Evolutionary conservation across 148 eudicot genomes (phyloP).

Genomic region (Rhododendron simsii): DNA sequence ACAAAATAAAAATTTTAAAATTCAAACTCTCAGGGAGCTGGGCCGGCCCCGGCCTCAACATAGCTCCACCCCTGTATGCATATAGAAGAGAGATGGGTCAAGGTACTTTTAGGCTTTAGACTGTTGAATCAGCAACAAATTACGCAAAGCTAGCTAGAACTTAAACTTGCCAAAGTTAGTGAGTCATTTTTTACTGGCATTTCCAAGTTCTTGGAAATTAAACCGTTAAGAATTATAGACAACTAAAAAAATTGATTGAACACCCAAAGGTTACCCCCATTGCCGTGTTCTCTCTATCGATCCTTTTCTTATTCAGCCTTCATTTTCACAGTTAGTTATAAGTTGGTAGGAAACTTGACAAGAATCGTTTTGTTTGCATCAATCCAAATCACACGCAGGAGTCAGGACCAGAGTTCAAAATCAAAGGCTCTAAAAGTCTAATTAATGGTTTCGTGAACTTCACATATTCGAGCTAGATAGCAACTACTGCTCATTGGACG

Average conservation of each 20-base stretch:
- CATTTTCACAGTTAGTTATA: constrained; percentile 14
- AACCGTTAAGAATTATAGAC: background rate
- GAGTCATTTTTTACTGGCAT: background rate
- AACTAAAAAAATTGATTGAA: background rate
- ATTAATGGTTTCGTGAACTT: background rate
- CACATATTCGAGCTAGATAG: background rate
- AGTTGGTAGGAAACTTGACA: background rate
- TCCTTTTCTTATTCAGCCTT: background rate
- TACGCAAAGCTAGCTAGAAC: background rate
- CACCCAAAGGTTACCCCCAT: background rate
- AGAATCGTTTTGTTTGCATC: background rate
- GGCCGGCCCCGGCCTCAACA: too few species aligned
- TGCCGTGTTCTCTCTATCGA: too few species aligned
- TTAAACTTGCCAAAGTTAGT: background rate
- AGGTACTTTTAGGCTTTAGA: background rate
- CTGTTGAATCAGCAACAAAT: background rate
- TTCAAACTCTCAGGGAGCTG: too few species aligned
- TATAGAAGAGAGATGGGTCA: background rate
- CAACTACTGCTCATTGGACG: background rate
- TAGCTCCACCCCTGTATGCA: too few species aligned
- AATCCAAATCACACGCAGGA: background rate
- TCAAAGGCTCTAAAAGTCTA: background rate
- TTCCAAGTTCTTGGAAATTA: background rate
- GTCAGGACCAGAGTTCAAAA: background rate
- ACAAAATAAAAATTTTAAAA: too few species aligned